Evolutionary conservation across 2,329 filamentous ascomycete species (phyloP), one percentile per base, ranked within the genome.

Genomic region (Fusarium redolens): DNA sequence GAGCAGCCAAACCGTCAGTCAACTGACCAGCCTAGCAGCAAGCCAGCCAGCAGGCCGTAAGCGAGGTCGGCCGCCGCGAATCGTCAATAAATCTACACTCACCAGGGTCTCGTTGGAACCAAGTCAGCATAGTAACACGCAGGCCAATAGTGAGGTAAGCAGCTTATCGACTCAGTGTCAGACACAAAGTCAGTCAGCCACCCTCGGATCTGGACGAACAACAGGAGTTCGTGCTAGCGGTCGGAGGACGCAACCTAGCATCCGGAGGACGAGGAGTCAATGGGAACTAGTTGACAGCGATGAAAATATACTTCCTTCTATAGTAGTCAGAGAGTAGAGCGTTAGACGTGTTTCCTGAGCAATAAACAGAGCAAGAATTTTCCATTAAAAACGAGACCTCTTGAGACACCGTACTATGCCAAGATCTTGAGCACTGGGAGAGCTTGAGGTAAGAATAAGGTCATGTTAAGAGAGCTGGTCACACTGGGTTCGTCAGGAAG

Each of bases 251-350:
- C 44, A 50, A 48, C 61, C 61, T n/a, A 64, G 79, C 20, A 82
- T 95, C 50, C 57, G 22, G 57, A 60, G 57, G 25, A 37, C 17
- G 17, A 60, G 57, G 25, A 60, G 57, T 43, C 22, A 60, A 40
- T 51, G 33, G 57, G 44, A 51, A 37, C 44, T 50, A 33, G 31
- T 41, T 41, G 31, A 35, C n/a, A 54, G 48, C 25, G 20, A 47
- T 45, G 43, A 30, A 25, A 25, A 45, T 45, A 45, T 45, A 45
- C 25, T 30, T 45, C 43, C 12, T 45, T 45, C 25, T 25, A 45
- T 45, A 45, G 22, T 45, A 30, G 25, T 45, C 43, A 45, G 43
- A 45, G 43, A 45, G 43, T 45, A 45, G 43, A 45, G 25, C 25
- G 25, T 45, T 45, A 45, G 43, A 45, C 14, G 14, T 45, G 25